Base-by-base conservation (phyloP, 1,139 yeast genomes). In the Scheffersomyces quercinus region DNA sequence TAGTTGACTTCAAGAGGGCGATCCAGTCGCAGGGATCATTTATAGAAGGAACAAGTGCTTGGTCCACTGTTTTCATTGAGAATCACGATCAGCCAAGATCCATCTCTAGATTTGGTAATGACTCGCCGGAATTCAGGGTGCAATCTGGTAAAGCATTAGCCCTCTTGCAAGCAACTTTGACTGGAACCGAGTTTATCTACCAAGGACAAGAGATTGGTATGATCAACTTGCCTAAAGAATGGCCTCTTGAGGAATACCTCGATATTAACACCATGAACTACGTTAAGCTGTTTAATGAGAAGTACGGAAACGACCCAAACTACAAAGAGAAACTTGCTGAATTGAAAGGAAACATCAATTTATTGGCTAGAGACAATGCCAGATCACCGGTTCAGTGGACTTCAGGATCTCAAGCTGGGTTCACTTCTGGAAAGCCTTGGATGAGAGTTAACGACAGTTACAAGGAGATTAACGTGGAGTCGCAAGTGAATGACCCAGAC, bases 121-220 rank as follows among this genome's bases (percentile, higher is more conserved):
- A 47, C 30, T 46, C 53, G 30, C 46, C 49, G 9, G 48, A 58
- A 40, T 55, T 38, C 43, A 45, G 55, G 40, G 47, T 49, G 40
- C 44, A 48, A 40, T 47, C 54, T 6, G 61, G 59, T n/a, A 59
- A 59, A 45, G 51, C 56, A 41, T 51, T 59, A 51, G 59, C 62
- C 10, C 44, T 55, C 11, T 46, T 59, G 44, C 57, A 51, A 39
- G 38, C 60, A 5, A 31, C 59, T 2, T 51, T 56, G 44, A 50
- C 59, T 8, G 63, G 63, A 28, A 58, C 63, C 32, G 40, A 52
- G 36, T 59, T 55, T 49, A 51, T 59, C 29, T 59, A 59, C 48
- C 63, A 59, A 45, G 64, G 64, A 16, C 64, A 59, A 43, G 64
- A 59, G 40, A 49, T 59, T 38, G 64, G 62, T 34, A 58, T 59